These are phyloP conservation scores for Leishmania major DNA, from an alignment of 208 protist species.

Conservation along the genomic window DNA sequence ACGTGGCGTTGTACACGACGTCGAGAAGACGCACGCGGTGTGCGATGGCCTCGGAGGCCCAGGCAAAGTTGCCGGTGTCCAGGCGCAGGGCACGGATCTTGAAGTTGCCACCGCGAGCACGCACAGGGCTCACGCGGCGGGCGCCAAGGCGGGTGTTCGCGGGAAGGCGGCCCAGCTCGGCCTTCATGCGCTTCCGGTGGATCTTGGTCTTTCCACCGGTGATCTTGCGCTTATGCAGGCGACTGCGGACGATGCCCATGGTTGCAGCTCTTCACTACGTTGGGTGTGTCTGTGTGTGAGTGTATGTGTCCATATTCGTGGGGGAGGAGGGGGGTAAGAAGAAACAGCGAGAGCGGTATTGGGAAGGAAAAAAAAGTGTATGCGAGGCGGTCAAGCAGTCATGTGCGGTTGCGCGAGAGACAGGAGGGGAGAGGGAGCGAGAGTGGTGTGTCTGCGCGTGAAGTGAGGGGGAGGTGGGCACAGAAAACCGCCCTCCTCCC, in stretches of 20 bases:
- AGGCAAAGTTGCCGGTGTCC: constrained; percentile 98
- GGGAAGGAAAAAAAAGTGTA: not conserved
- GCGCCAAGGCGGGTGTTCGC: constrained; percentile 97
- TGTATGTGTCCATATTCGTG: not conserved
- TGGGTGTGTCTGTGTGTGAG: constrained; percentile 2
- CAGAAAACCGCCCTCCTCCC: not conserved
- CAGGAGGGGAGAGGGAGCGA: not conserved
- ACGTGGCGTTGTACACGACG: constrained; percentile 99
- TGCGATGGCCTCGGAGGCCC: constrained; percentile 91
- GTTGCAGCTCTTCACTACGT: constrained; percentile 28
- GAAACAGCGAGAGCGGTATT: not conserved
- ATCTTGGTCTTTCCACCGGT: constrained; percentile 96
- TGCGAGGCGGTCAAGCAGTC: too few relatives aligned
- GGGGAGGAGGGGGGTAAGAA: not conserved
- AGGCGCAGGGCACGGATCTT: constrained; percentile 99
- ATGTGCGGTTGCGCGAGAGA: not conserved
- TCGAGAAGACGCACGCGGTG: constrained; percentile 96
- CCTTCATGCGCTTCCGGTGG: constrained; percentile 96
- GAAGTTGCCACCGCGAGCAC: constrained; percentile 97
- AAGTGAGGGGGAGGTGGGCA: not conserved
- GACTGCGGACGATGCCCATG: constrained; percentile 98
- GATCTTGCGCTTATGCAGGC: constrained; percentile 97
- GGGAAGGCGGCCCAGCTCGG: constrained; percentile 97
- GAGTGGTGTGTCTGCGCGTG: not conserved
- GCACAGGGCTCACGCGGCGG: constrained; percentile 94